A percentile compares a stretch with the other conserved stretches of the same genome.
These are phyloP conservation scores for Lasiosphaeris hirsuta DNA, from an alignment of 495 filamentous ascomycete genomes.

Conservation along the genomic window DNA sequence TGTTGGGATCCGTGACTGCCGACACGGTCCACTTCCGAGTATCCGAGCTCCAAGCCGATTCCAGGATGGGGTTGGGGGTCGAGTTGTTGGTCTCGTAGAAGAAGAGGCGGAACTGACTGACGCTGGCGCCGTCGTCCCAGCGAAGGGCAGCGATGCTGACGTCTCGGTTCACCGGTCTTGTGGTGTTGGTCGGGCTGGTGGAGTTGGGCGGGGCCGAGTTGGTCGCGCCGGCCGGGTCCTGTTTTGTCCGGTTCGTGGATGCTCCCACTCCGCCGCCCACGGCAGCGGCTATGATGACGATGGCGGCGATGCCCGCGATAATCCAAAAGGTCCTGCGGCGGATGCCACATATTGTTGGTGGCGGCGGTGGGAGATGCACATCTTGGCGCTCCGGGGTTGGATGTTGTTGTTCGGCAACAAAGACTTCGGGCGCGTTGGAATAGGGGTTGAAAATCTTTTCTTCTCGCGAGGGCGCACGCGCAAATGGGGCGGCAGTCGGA, in stretches of 20 bases:
- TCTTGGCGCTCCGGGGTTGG: not conserved
- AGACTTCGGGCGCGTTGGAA: conserved; percentile 4
- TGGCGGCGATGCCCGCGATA: not conserved
- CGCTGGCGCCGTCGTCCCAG: conserved; percentile 1
- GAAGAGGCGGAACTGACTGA: conserved; percentile 8
- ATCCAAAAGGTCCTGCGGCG: conserved; percentile 13
- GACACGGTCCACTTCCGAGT: conserved; percentile 4
- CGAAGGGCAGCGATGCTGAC: conserved; percentile 5
- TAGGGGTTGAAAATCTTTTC: conserved; percentile 1
- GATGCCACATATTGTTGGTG: conserved; percentile 11
- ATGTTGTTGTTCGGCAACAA: not conserved
- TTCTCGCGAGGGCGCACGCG: not conserved
- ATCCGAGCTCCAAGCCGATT: conserved; percentile 12
- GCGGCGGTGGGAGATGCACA: not conserved
- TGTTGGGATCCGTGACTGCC: conserved; percentile 2
- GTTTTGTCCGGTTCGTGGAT: not conserved
- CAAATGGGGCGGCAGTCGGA: not conserved
- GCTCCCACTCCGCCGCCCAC: conserved; percentile 11
- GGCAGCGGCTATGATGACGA: conserved; percentile 9
- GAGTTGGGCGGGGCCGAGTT: not conserved
- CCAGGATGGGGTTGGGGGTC: not conserved
- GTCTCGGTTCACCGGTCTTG: not conserved
- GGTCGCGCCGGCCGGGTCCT: not conserved
- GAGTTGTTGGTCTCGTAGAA: conserved; percentile 1
- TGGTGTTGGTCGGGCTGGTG: not conserved